Conservation (phyloP, 2,329 filamentous ascomycete species). For the Canariomyces notabilis region DNA sequence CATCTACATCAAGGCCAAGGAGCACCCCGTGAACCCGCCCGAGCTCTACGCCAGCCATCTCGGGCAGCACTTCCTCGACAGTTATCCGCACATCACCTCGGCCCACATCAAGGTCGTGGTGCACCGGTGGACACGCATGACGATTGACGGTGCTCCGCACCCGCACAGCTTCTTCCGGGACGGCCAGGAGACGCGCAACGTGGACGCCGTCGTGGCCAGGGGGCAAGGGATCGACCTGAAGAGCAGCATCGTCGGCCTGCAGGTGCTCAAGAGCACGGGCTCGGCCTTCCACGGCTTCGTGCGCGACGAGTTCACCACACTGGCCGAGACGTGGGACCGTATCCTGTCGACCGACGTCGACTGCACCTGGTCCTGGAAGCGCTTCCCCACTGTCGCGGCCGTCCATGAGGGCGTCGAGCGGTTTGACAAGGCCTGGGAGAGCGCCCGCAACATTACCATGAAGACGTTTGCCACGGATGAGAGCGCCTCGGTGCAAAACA, state of each 20-base stretch:
- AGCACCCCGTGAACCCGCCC: slow-evolving; percentile 84
- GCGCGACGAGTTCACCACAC: slow-evolving; percentile 86
- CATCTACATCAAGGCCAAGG: slow-evolving; percentile 90
- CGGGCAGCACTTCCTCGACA: slow-evolving; percentile 81
- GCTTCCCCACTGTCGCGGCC: slow-evolving; percentile 60
- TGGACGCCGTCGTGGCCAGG: slow-evolving; percentile 66
- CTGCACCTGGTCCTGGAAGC: slow-evolving; percentile 78
- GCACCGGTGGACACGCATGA: slow-evolving; percentile 89
- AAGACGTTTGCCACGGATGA: slow-evolving; percentile 85
- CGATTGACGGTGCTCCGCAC: slow-evolving; percentile 80
- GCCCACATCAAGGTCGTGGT: slow-evolving; percentile 78
- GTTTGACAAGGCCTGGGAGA: slow-evolving; percentile 76
- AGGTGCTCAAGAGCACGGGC: slow-evolving; percentile 93
- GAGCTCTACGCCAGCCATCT: slow-evolving; percentile 86
- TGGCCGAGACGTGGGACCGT: slow-evolving; percentile 88
- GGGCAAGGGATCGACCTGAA: slow-evolving; percentile 67
- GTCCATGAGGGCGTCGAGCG: slow-evolving; percentile 58
- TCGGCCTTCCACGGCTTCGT: slow-evolving; percentile 95
- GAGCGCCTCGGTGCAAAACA: slow-evolving; percentile 89
- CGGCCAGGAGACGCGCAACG: slow-evolving; percentile 78
- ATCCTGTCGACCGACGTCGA: slow-evolving; percentile 94
- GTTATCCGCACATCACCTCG: slow-evolving; percentile 79
- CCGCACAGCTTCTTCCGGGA: slow-evolving; percentile 94
- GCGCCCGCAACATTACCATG: slow-evolving; percentile 79
- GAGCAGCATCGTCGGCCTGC: slow-evolving; percentile 73